Evolutionary conservation across 768 basidiomycete species (phyloP), one percentile per base, ranked within the genome.

Genomic region (Floccularia luteovirens): DNA sequence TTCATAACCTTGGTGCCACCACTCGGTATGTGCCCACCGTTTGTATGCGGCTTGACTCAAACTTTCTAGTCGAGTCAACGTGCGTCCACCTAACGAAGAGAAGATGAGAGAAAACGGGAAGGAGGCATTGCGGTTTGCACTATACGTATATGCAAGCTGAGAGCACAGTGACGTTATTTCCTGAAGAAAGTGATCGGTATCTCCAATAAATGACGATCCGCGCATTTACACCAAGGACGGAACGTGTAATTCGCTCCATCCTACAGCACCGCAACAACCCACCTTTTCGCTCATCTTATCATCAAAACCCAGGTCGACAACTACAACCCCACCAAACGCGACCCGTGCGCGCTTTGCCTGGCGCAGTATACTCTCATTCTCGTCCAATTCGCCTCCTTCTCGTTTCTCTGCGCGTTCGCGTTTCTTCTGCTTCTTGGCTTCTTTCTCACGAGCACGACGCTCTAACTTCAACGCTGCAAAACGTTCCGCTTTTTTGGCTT

Each of bases 241-340:
- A 10, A 22, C 8, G 27, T 3, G 16, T n/a, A 19, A 8, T 23
- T 19, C 21, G 28, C 27, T 1, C 31, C 10, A 24, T 2, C 24
- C 16, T 31, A 14, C 38, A 35, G n/a, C 31, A 24, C 23, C 13
- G 31, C 32, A 12, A 31, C 10, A 35, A 59, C 81, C 48, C 59
- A 93, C 92, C 67, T 92, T 90, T 46, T 94, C 90, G 42, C 68
- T 79, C 94, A 98, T 97, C 62, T 81, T 67, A 31, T 92, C 77
- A 56, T 98, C 93, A 57, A 96, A 97, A 6, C 82, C 90, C 13
- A 97, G 69, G 63, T 99, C 96, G 14, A 98, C 59, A 24, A 90
- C 76, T 2, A 91, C 71, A 43, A 70, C 72, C 16, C 84, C 88
- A 4, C 75, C 70, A 48, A 77, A 81, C 34, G 62, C 48, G 30